Evolutionary conservation across 1,284 basidiomycete genomes (phyloP).

Genomic region (Phlebopus sp.): DNA sequence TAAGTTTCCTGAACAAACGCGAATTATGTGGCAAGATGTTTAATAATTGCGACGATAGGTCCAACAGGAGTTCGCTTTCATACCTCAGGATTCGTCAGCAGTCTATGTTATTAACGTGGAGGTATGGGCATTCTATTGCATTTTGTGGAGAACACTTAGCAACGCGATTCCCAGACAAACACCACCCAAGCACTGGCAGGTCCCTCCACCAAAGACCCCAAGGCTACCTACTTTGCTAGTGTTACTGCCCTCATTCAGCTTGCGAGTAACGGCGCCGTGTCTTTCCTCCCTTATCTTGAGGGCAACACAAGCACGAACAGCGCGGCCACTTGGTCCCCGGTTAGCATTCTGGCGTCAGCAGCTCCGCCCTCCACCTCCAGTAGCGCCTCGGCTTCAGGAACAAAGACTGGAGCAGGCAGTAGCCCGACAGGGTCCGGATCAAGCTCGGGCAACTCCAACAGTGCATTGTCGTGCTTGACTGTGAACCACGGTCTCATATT

Average conservation of each 20-base stretch:
- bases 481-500: slow-evolving; percentile 15
- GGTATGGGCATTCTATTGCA: slow-evolving; percentile 33
- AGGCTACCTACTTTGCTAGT: slow-evolving; percentile 72
- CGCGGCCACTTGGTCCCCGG: slow-evolving; percentile 47
- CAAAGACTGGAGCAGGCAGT: slow-evolving; percentile 15
- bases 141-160: not conserved
- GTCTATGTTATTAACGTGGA: slow-evolving; percentile 80
- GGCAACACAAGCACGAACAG: slow-evolving; percentile 44
- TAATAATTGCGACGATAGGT: slow-evolving; percentile 38
- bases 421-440: slow-evolving; percentile 13
- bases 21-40: not conserved
- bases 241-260: slow-evolving; percentile 75
- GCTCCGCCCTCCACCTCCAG: slow-evolving; percentile 29
- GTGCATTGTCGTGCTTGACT: slow-evolving; percentile 8
- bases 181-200: slow-evolving; percentile 70
- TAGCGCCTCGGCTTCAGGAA: slow-evolving; percentile 16
- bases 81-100: slow-evolving; percentile 77
- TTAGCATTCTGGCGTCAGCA: slow-evolving; percentile 36
- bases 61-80: slow-evolving; percentile 82
- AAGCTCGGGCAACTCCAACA: slow-evolving; percentile 10
- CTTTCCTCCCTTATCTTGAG: slow-evolving; percentile 63
- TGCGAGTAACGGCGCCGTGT: slow-evolving; percentile 61
- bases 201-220: slow-evolving; percentile 64
- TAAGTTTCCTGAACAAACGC: slow-evolving; percentile 27
- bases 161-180: slow-evolving; percentile 51